These are phyloP conservation scores for Globisporangium mamillatum DNA, from an alignment of 352 stramenopile genomes.

Conservation along the genomic window DNA sequence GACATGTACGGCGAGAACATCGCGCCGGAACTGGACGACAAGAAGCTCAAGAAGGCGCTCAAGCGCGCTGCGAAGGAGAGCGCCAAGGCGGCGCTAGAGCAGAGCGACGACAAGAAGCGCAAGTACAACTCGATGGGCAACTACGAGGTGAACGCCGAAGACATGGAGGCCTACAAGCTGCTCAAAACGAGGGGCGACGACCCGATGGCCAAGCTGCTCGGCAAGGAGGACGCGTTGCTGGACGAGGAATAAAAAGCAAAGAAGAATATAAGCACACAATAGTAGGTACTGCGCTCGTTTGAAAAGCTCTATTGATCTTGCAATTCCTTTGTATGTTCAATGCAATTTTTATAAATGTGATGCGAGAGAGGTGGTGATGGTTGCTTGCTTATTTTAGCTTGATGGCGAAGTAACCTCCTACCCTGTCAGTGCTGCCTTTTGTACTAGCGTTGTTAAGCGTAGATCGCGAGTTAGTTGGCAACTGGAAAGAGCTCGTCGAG, in stretches of 20 bases:
- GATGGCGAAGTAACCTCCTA: not conserved
- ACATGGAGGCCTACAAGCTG: slow-evolving; percentile 96
- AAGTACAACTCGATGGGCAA: slow-evolving; percentile 94
- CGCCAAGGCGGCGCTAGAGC: slow-evolving; percentile 29
- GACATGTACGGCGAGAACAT: slow-evolving; percentile 91
- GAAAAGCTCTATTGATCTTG: not conserved
- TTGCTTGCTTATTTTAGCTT: not conserved
- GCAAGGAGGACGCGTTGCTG: slow-evolving; percentile 44
- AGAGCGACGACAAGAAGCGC: slow-evolving; percentile 78
- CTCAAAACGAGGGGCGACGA: slow-evolving; percentile 87
- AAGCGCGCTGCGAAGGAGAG: slow-evolving; percentile 75
- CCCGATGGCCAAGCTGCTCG: slow-evolving; percentile 93
- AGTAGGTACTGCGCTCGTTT: not conserved
- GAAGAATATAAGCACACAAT: not conserved
- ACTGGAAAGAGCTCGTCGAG: slow-evolving; percentile 96
- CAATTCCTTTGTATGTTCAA: not conserved
- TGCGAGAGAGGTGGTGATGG: not conserved
- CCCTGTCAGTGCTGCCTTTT: not conserved
- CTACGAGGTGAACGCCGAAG: slow-evolving; percentile 91
- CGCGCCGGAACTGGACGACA: slow-evolving; percentile 63
- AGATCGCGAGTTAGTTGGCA: slow-evolving; percentile 10
- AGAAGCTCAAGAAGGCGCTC: slow-evolving; percentile 85
- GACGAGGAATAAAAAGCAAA: slow-evolving; percentile 14
- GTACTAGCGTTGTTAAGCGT: not conserved
- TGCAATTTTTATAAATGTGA: not conserved